Base-by-base conservation (phyloP, 2,329 filamentous ascomycete genomes). In the Xylaria hypoxylon region DNA sequence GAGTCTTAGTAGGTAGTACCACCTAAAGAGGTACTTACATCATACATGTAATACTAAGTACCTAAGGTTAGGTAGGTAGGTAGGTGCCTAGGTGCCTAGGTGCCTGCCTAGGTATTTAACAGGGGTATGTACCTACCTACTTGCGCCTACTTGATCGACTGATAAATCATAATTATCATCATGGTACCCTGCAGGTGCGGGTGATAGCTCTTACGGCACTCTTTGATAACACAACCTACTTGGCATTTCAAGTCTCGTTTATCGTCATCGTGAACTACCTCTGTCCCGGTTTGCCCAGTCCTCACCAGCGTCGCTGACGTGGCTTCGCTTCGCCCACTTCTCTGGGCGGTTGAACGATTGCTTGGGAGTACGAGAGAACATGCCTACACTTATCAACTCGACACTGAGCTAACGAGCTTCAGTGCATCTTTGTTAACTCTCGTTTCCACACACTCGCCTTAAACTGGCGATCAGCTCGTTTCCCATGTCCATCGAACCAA, bases 401-500 rank as follows among this genome's bases (percentile, higher is more conserved):
- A 66, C 51, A 24, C 59, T 42, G 63, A 42, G 35, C 31, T 51
- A 61, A 47, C 38, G 19, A 52, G 67, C 50, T 62, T 53, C 57
- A 51, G 55, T 64, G 53, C 44, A 59, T 59, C 38, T 35, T 51
- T 40, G 28, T 38, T 51, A 31, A 50, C 26, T 56, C 61, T 26
- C 35, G 22, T 53, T 50, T 52, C 42, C 22, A 17, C 33, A 24
- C 15, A 8, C 28, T 59, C 45, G 24, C 31, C 56, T 26, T 48
- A 22, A 44, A 26, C 48, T 48, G 52, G 48, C 55, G 44, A 47
- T 15, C 59, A 28, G 44, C 17, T 48, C 35, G 24, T 62, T 59
- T 62, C 64, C 58, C 48, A 70, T 69, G 66, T 52, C 45, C 58
- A 60, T 60, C 45, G 40, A 62, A 26, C 45, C 59, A 40, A 53